phyloP scores from a whole-genome alignment of 257 asterid species.

The Coffea eugenioides region DNA sequence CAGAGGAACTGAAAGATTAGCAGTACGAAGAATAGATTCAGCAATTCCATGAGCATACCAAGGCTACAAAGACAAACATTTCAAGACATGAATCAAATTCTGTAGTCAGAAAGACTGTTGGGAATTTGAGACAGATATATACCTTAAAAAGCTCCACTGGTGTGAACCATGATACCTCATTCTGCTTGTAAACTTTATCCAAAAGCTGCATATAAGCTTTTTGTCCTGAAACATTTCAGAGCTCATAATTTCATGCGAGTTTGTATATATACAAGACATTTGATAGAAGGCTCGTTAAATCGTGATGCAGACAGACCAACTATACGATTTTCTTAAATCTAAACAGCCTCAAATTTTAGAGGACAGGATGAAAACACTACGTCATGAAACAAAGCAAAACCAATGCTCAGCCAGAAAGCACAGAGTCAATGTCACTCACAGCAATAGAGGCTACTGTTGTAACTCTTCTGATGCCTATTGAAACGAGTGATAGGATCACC shows the following conservation, averaged over 20 bases:
- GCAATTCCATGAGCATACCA: conserved; percentile 99
- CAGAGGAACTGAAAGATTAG: conserved; percentile 80
- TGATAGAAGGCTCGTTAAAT: background rate
- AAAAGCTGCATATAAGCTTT: conserved; percentile 80
- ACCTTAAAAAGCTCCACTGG: conserved; percentile 99
- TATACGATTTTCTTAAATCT: background rate
- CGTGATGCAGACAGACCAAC: background rate
- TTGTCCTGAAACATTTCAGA: conserved; percentile 51
- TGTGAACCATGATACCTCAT: conserved; percentile 94
- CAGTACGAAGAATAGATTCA: conserved; percentile 83
- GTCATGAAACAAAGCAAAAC: background rate
- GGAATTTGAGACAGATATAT: conserved; percentile 8
- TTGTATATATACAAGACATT: background rate
- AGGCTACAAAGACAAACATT: conserved; percentile 49
- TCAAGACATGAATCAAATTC: background rate
- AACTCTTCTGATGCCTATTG: background rate
- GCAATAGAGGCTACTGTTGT: background rate
- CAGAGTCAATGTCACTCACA: background rate
- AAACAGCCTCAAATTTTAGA: background rate
- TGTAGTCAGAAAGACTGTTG: background rate
- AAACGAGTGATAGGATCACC: background rate
- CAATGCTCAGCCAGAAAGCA: background rate
- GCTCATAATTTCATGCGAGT: background rate
- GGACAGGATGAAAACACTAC: background rate
- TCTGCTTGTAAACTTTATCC: conserved; percentile 82